Evolutionary conservation across 768 basidiomycete species (phyloP).

Genomic region (Chalciporus sphaerocephalus): DNA sequence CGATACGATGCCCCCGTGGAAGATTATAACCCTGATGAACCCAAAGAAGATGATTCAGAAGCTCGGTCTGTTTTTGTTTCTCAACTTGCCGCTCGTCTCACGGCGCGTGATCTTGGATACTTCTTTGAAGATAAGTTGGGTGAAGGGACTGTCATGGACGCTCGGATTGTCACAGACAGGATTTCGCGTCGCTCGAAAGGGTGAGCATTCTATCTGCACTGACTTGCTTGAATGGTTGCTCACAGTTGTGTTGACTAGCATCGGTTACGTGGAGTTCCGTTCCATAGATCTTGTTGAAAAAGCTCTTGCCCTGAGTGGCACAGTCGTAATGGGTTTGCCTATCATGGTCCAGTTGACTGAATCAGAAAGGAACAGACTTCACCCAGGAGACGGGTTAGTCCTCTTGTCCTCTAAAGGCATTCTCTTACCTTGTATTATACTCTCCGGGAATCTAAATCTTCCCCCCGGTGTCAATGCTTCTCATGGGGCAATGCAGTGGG

Average conservation of each 20-base stretch:
- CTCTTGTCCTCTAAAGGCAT: slow-evolving; percentile 1
- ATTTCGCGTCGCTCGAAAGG: slow-evolving; percentile 97
- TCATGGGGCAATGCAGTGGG: slow-evolving; percentile 81
- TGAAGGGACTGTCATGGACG: slow-evolving; percentile 90
- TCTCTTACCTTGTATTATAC: slow-evolving; percentile 26
- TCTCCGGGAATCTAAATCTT: slow-evolving; percentile 76
- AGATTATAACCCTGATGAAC: slow-evolving; percentile 77
- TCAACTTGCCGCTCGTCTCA: slow-evolving; percentile 94
- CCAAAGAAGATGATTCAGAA: slow-evolving; percentile 94
- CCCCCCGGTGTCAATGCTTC: slow-evolving; percentile 81
- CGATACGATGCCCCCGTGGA: slow-evolving; percentile 67
- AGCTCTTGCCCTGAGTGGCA: slow-evolving; percentile 85
- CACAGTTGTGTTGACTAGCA: slow-evolving; percentile 45
- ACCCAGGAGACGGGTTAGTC: slow-evolving; percentile 81
- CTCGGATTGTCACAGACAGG: slow-evolving; percentile 93
- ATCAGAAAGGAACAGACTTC: slow-evolving; percentile 87
- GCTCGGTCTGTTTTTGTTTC: slow-evolving; percentile 98
- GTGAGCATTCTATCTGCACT: slow-evolving; percentile 41
- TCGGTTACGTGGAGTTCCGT: slow-evolving; percentile 97
- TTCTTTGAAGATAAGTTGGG: slow-evolving; percentile 98
- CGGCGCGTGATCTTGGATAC: slow-evolving; percentile 94
- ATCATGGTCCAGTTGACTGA: slow-evolving; percentile 97
- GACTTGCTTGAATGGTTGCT: neutral
- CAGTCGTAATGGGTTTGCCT: slow-evolving; percentile 96
- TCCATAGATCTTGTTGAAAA: slow-evolving; percentile 87